phyloP scores from a whole-genome alignment of 2,329 filamentous ascomycete genomes.

The Colletotrichum eleusines region DNA sequence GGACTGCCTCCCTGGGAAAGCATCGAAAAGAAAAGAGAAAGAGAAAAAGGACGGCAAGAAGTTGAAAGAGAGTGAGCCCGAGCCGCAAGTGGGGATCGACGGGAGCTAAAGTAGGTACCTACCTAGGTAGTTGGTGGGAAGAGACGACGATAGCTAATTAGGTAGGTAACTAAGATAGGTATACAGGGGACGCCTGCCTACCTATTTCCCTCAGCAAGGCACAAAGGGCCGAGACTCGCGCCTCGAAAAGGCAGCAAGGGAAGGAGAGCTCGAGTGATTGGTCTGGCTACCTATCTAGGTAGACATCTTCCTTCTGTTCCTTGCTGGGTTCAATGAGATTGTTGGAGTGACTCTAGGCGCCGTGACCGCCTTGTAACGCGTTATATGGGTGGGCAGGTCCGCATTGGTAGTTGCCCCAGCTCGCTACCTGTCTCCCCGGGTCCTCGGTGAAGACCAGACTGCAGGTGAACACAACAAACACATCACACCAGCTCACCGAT shows the following conservation, averaged over 20 bases:
- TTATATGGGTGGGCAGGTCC: constrained; percentile 36
- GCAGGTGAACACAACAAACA: constrained; percentile 41
- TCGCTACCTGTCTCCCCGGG: constrained; percentile 40
- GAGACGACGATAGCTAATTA: constrained; percentile 1
- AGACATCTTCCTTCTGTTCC: neutral
- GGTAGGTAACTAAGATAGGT: neutral
- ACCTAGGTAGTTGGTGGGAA: neutral
- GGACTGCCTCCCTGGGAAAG: neutral
- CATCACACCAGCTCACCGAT: constrained; percentile 37
- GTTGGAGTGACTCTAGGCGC: constrained; percentile 23
- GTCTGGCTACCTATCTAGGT: too few species aligned
- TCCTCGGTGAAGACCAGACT: constrained; percentile 45
- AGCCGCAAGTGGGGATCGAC: constrained; percentile 22
- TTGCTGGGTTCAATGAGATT: constrained; percentile 27
- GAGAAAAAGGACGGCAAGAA: constrained; percentile 1
- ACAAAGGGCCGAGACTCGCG: neutral
- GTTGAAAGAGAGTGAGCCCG: constrained; percentile 20
- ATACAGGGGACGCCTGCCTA: neutral
- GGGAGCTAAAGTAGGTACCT: constrained; percentile 18
- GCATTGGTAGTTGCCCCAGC: constrained; percentile 36
- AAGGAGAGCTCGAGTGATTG: constrained; percentile 9
- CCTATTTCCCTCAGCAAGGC: neutral
- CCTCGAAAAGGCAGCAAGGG: neutral
- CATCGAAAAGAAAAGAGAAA: neutral
- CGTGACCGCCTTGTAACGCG: constrained; percentile 1